A percentile compares a stretch with the other conserved stretches of the same genome.
These are phyloP conservation scores for Trichoderma arundinaceum DNA, from an alignment of 2,329 filamentous ascomycete species.

Conservation along the genomic window DNA sequence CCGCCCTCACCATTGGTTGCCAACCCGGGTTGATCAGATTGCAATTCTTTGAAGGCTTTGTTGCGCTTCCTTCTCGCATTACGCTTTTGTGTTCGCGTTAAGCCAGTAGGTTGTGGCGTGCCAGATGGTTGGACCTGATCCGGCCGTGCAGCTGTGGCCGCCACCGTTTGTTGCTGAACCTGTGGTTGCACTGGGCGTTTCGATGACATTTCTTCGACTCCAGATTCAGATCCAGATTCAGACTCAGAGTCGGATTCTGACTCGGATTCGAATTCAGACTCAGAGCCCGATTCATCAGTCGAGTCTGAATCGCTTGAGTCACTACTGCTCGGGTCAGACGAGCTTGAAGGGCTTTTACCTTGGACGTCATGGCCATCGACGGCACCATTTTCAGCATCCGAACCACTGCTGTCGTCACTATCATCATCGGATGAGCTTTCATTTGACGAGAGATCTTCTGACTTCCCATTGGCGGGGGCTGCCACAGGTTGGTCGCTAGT, in stretches of 20 bases:
- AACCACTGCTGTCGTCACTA: slow-evolving; percentile 18
- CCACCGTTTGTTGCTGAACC: not conserved
- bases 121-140: not conserved
- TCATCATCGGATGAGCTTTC: slow-evolving; percentile 26
- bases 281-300: slow-evolving; percentile 28
- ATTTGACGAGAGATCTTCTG: slow-evolving; percentile 2
- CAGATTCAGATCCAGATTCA: slow-evolving; percentile 41
- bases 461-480: not conserved
- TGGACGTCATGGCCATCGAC: not conserved
- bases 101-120: slow-evolving; percentile 42
- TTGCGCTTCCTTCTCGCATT: slow-evolving; percentile 56
- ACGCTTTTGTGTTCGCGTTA: slow-evolving; percentile 55
- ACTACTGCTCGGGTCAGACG: slow-evolving; percentile 6
- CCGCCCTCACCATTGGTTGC: slow-evolving; percentile 29
- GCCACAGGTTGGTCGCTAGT: not conserved
- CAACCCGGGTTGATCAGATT: slow-evolving; percentile 33
- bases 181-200: slow-evolving; percentile 34
- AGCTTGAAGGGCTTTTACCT: slow-evolving; percentile 1
- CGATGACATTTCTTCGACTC: slow-evolving; percentile 47
- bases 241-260: slow-evolving; percentile 39
- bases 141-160: not conserved
- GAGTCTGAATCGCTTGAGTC: slow-evolving; percentile 36
- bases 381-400: slow-evolving; percentile 24
- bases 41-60: slow-evolving; percentile 37
- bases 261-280: slow-evolving; percentile 40